Conservation (phyloP, 2,329 filamentous ascomycete species). For the Ophiostoma piceae region DNA sequence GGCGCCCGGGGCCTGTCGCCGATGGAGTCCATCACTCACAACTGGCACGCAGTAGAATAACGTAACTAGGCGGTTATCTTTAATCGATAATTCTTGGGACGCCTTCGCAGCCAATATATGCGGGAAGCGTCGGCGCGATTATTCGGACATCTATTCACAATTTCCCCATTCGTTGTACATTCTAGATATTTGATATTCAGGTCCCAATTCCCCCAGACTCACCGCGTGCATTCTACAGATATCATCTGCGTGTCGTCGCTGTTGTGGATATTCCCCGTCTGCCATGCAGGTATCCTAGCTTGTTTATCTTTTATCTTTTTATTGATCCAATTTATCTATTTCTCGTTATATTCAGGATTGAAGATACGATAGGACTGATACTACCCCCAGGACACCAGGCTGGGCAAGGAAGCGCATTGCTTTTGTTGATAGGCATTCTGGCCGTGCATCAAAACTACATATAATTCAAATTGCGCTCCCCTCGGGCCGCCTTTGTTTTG, state of each 20-base stretch:
- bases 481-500: background rate
- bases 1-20: background rate
- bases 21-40: constrained; percentile 5
- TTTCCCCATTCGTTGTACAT: background rate
- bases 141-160: background rate
- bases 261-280: background rate
- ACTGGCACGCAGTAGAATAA: background rate
- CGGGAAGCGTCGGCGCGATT: background rate
- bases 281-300: constrained; percentile 4
- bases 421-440: background rate
- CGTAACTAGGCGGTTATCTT: background rate
- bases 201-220: background rate
- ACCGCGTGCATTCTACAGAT: background rate
- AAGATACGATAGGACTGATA: constrained; percentile 9
- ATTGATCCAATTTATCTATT: background rate
- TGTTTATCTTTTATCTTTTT: background rate
- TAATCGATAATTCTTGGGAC: background rate
- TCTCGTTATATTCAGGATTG: background rate
- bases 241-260: background rate
- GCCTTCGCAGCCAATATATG: background rate
- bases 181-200: background rate
- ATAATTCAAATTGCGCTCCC: background rate
- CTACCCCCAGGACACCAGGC: background rate
- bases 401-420: constrained; percentile 3
- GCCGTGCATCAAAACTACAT: background rate